Evolutionary conservation across 306 rosid genomes (phyloP).

Genomic region (Glycine tomentella): DNA sequence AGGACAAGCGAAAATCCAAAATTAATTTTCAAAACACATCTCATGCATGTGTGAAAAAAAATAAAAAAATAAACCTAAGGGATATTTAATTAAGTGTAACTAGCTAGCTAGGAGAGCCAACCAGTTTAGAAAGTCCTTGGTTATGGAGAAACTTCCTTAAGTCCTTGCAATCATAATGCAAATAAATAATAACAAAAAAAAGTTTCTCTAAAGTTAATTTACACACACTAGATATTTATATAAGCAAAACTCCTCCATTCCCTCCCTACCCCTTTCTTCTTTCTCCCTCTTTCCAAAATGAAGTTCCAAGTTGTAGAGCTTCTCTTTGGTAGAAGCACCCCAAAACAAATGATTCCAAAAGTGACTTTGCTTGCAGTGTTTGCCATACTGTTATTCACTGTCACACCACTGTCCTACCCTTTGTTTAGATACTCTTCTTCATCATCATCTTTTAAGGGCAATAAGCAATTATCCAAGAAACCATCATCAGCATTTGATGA

Average conservation of each 20-base stretch:
- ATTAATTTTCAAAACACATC: background rate
- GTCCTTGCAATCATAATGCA: background rate
- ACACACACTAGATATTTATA: conserved; percentile 23
- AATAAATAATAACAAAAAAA: background rate
- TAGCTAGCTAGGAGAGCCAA: too few relatives aligned
- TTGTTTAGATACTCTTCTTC: conserved; percentile 54
- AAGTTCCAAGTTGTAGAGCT: conserved; percentile 63
- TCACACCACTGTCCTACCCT: conserved; percentile 62
- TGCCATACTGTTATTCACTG: conserved; percentile 57
- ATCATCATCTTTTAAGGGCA: conserved; percentile 2
- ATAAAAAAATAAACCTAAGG: background rate
- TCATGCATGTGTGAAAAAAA: background rate
- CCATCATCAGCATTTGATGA: conserved; percentile 50
- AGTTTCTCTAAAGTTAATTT: background rate
- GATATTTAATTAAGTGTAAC: background rate
- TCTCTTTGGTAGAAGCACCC: conserved; percentile 59
- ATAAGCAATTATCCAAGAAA: conserved; percentile 26
- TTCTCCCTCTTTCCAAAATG: conserved; percentile 49
- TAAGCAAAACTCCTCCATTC: conserved; percentile 33
- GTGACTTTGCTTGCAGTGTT: conserved; percentile 56
- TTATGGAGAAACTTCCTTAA: background rate
- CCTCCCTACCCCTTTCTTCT: conserved; percentile 3
- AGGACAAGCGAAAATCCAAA: conserved; percentile 1
- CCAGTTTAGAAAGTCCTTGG: background rate
- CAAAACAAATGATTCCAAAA: conserved; percentile 59